Base-by-base conservation (phyloP, 140 eudicot species). In the Anethum foeniculum region DNA sequence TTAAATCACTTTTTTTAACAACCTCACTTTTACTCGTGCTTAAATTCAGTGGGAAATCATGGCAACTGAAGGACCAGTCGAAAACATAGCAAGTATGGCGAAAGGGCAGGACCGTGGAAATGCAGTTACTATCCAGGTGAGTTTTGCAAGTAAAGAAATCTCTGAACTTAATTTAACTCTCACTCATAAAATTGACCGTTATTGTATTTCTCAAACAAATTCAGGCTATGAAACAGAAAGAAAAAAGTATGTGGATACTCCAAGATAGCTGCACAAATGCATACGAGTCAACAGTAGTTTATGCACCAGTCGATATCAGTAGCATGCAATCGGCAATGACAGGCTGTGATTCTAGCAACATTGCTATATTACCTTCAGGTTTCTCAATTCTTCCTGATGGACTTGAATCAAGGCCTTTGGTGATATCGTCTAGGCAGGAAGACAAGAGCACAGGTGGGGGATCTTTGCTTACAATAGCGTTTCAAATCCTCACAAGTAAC, bases 311-410 rank as follows among this genome's bases (percentile, higher is more conserved):
- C 80, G 90, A 88, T 75, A 83, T 85, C 78, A 77, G 82, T 43
- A 80, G 83, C 82, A 91, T 96, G 91, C 94, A 93, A 73, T 89
- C 93, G 0, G 87, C 90, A 76, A 96, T 96, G 96, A 89, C 91
- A 19, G 99, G 99, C 51, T 91, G 98, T 43, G 96, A 96, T 86
- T 93, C 99, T 13, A 90, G 94, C 91, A 86, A 74, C 71, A 81
- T 93, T n/a, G 84, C 98, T 4, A 77, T 93, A 52, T 80, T 96
- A 81, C 90, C 99, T 38, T 93, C 98, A 0, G 99, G 99, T 52
- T 96, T 96, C 82, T 91, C 99, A 16, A 93, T 96, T 76, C 93
- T 93, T 19, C 96, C 98, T 0, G 99, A 96, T 67, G 99, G 98
- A 58, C 73, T 89, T 11, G 98, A 96, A 76, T 88, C 96, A n/a